Evolutionary conservation across 2,329 filamentous ascomycete species (phyloP).

Genomic region (Fusarium siculi): DNA sequence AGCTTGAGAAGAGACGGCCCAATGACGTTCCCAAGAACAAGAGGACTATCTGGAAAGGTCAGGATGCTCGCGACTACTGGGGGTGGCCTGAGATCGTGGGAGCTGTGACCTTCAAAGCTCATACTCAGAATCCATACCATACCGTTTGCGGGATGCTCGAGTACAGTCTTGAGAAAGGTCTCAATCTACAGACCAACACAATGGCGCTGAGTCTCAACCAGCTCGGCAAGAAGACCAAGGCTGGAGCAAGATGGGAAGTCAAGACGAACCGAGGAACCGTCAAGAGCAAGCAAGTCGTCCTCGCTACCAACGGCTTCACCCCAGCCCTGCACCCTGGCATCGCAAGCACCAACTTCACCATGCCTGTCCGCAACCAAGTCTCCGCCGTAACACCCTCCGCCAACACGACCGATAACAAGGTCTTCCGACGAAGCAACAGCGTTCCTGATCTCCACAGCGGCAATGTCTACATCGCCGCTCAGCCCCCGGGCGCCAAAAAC

Average conservation of each 20-base stretch:
- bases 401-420: not conserved
- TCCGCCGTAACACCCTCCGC: not conserved
- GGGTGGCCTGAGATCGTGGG: conserved; percentile 17
- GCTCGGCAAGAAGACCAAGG: conserved; percentile 3
- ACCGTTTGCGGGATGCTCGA: conserved; percentile 22
- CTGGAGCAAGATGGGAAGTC: conserved; percentile 12
- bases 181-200: conserved; percentile 25
- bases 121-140: conserved; percentile 25
- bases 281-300: conserved; percentile 23
- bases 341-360: conserved; percentile 24
- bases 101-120: conserved; percentile 21
- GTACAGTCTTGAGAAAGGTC: conserved; percentile 10
- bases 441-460: conserved; percentile 14
- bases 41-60: conserved; percentile 11
- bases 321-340: conserved; percentile 14
- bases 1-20: conserved; percentile 5
- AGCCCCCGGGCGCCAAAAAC: conserved; percentile 7
- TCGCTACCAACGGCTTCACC: conserved; percentile 27
- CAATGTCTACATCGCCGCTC: conserved; percentile 20
- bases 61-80: conserved; percentile 18
- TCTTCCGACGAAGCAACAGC: conserved; percentile 16
- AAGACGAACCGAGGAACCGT: conserved; percentile 21
- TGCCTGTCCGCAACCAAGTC: conserved; percentile 25
- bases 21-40: conserved; percentile 26
- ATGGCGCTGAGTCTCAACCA: conserved; percentile 20